phyloP scores from a whole-genome alignment of 2,329 filamentous ascomycete genomes.

The Helminthosporium solani region DNA sequence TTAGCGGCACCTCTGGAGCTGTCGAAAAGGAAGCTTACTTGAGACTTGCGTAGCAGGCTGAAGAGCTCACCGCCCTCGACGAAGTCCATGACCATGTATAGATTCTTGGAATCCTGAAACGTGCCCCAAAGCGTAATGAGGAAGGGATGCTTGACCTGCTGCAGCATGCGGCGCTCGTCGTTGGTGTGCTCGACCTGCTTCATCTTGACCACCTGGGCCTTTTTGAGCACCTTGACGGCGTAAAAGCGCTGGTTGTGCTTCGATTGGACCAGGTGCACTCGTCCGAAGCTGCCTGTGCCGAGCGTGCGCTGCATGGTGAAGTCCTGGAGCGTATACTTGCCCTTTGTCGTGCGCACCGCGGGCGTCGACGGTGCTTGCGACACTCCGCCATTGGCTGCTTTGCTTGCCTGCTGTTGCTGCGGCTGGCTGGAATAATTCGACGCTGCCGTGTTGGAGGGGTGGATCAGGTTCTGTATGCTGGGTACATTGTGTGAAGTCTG shows the following conservation, averaged over 20 bases:
- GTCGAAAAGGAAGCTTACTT: constrained; percentile 57
- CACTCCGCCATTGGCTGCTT: constrained; percentile 41
- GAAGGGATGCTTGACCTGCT: constrained; percentile 96
- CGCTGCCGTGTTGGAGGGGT: constrained; percentile 50
- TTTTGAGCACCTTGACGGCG: constrained; percentile 97
- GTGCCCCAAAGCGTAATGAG: constrained; percentile 98
- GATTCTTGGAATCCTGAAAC: constrained; percentile 90
- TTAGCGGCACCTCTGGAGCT: constrained; percentile 1
- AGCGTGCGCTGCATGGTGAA: constrained; percentile 89
- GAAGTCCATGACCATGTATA: constrained; percentile 99
- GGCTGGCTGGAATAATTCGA: constrained; percentile 30
- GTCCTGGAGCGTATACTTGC: constrained; percentile 92
- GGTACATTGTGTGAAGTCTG: constrained; percentile 67
- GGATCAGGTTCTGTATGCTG: constrained; percentile 81
- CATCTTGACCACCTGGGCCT: constrained; percentile 98
- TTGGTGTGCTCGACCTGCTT: constrained; percentile 99
- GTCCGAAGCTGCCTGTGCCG: constrained; percentile 93
- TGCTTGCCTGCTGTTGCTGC: constrained; percentile 18
- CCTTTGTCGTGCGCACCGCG: constrained; percentile 75
- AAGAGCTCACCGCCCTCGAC: constrained; percentile 98
- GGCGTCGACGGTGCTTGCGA: constrained; percentile 40
- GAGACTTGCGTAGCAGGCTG: constrained; percentile 88
- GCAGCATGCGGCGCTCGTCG: constrained; percentile 93
- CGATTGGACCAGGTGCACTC: constrained; percentile 94
- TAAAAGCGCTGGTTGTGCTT: constrained; percentile 98